phyloP scores from a whole-genome alignment of 805 yeast genomes.

The Metschnikowia anglica region DNA sequence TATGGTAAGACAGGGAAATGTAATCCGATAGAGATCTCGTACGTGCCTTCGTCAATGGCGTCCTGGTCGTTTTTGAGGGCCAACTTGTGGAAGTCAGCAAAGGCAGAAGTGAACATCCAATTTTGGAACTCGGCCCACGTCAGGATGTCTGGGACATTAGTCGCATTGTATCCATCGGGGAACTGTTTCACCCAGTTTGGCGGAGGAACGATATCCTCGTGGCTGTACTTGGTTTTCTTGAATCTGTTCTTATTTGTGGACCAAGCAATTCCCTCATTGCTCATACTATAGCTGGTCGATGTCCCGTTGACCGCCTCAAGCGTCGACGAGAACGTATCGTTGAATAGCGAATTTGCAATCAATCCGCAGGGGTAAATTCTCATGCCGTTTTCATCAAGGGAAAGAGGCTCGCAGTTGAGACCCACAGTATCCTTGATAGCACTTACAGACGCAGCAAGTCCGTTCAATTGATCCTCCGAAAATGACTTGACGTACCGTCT shows the following conservation, averaged over 20 bases:
- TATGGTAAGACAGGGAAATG: conserved; percentile 77
- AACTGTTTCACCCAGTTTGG: conserved; percentile 45
- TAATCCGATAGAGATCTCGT: conserved; percentile 64
- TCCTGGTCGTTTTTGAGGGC: conserved; percentile 62
- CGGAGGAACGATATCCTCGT: conserved; percentile 42
- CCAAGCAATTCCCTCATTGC: conserved; percentile 45
- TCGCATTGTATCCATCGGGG: conserved; percentile 44
- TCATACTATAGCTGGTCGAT: conserved; percentile 30
- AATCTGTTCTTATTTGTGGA: conserved; percentile 36
- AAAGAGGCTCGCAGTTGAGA: conserved; percentile 45
- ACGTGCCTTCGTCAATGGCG: conserved; percentile 53
- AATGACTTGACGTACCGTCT: conserved; percentile 44
- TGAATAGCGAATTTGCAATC: conserved; percentile 77
- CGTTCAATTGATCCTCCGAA: conserved; percentile 44
- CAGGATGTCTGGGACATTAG: conserved; percentile 44
- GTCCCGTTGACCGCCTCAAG: conserved; percentile 41
- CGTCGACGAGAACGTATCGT: conserved; percentile 56
- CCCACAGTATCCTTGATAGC: conserved; percentile 43
- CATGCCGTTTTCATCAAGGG: conserved; percentile 41
- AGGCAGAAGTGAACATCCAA: conserved; percentile 47
- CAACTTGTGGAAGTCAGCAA: conserved; percentile 46
- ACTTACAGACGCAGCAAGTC: conserved; percentile 36
- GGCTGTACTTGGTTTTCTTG: conserved; percentile 41
- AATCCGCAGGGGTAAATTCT: conserved; percentile 78
- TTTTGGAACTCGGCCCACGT: conserved; percentile 46